Evolutionary conservation across 768 basidiomycete genomes (phyloP).

Genomic region (Paxillus ammoniavirescens): DNA sequence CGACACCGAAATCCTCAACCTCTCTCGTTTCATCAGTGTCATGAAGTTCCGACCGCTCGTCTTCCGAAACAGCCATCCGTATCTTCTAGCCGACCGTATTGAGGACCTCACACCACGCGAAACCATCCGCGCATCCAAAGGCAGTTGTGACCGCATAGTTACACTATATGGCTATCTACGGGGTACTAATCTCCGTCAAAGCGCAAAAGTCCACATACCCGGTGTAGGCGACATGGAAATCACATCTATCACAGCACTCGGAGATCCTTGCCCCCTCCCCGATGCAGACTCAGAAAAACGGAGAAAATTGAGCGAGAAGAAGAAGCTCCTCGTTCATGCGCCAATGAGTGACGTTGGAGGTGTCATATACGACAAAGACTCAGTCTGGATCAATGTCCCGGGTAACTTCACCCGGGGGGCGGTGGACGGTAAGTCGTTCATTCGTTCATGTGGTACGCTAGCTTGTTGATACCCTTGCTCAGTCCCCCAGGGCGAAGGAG

Average conservation of each 20-base stretch:
- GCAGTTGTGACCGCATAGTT: constrained; percentile 91
- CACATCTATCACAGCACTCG: constrained; percentile 66
- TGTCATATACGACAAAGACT: constrained; percentile 96
- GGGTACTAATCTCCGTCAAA: constrained; percentile 77
- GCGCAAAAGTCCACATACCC: constrained; percentile 88
- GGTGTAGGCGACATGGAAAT: constrained; percentile 90
- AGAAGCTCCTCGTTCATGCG: constrained; percentile 87
- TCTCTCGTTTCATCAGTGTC: constrained; percentile 93
- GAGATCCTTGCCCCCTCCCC: constrained; percentile 96
- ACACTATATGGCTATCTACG: constrained; percentile 94
- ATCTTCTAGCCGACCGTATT: constrained; percentile 90
- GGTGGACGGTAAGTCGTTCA: constrained; percentile 48
- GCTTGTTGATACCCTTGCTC: not conserved
- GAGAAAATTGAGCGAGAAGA: constrained; percentile 92
- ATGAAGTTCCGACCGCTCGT: constrained; percentile 99
- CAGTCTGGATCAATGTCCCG: constrained; percentile 96
- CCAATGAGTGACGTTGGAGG: constrained; percentile 99
- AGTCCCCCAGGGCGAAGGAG: constrained; percentile 90
- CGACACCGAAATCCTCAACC: constrained; percentile 93
- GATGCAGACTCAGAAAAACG: constrained; percentile 88
- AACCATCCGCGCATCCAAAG: constrained; percentile 67
- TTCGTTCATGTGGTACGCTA: not conserved
- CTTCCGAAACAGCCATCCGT: constrained; percentile 94
- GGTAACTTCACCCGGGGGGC: constrained; percentile 89
- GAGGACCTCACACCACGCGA: constrained; percentile 95